Percentiles rank a stretch among this genome's conserved stretches.
Evolutionary conservation across 306 rosid species (phyloP).

Genomic region (Dalbergia oliveri): DNA sequence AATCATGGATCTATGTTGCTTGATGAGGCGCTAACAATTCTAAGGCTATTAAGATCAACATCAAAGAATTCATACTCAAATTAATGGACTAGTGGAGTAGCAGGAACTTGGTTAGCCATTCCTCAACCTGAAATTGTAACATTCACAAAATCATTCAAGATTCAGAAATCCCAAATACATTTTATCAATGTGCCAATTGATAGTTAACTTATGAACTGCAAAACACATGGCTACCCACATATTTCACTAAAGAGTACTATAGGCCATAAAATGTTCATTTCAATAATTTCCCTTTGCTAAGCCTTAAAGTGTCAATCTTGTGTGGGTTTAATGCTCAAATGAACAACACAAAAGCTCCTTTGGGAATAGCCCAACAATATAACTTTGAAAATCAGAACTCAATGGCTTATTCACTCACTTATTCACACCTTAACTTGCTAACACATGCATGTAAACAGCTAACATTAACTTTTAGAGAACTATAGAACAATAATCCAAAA

Average conservation of each 20-base stretch:
- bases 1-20: constrained; percentile 60
- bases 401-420: too few species aligned
- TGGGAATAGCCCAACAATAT: too few species aligned
- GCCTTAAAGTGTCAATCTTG: too few species aligned
- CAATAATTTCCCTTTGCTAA: too few species aligned
- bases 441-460: not conserved
- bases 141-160: constrained; percentile 29
- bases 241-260: too few species aligned
- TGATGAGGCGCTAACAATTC: constrained; percentile 59
- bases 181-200: too few species aligned
- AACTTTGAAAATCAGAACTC: too few species aligned
- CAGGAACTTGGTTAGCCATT: constrained; percentile 69
- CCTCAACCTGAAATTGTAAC: constrained; percentile 54
- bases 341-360: too few species aligned
- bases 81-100: constrained; percentile 54
- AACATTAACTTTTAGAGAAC: not conserved
- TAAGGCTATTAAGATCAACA: constrained; percentile 57
- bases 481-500: not conserved
- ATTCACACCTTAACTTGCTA: too few species aligned
- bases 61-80: constrained; percentile 79
- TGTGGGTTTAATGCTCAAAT: too few species aligned
- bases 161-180: not conserved
- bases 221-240: not conserved
- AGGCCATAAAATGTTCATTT: too few species aligned
- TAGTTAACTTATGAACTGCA: too few species aligned